These are phyloP conservation scores for Talaromyces trachyspermus DNA, from an alignment of 495 filamentous ascomycete species.

Conservation along the genomic window DNA sequence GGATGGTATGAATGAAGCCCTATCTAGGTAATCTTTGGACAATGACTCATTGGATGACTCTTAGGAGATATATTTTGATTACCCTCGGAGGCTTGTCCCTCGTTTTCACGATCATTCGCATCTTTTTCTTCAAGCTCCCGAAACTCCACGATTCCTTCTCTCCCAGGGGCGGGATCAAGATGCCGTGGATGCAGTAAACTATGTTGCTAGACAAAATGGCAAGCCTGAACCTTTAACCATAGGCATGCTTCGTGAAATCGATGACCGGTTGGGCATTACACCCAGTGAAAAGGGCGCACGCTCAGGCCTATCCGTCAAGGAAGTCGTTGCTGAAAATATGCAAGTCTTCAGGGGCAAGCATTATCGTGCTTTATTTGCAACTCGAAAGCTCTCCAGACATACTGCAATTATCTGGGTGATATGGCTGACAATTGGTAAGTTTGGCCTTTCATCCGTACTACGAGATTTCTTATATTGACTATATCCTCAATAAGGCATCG, in stretches of 20 bases:
- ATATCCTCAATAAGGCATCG: conserved; percentile 27
- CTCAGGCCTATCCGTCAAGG: conserved; percentile 13
- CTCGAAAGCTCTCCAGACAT: conserved; percentile 15
- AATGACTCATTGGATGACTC: background rate
- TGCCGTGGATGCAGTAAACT: conserved; percentile 24
- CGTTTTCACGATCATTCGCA: conserved; percentile 22
- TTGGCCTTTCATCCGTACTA: too few relatives aligned
- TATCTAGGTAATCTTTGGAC: background rate
- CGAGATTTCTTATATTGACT: background rate
- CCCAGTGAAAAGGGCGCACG: background rate
- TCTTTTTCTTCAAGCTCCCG: conserved; percentile 27
- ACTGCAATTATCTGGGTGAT: conserved; percentile 21
- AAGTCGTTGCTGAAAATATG: conserved; percentile 24
- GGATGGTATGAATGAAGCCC: conserved; percentile 20
- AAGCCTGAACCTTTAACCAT: conserved; percentile 24
- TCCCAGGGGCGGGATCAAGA: conserved; percentile 25
- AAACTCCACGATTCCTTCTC: conserved; percentile 26
- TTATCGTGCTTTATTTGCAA: conserved; percentile 22
- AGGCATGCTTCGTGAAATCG: conserved; percentile 24
- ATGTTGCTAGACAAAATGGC: conserved; percentile 22
- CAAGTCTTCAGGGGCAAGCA: conserved; percentile 21
- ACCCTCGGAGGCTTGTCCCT: conserved; percentile 22
- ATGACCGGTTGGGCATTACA: conserved; percentile 12
- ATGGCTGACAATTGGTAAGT: conserved; percentile 28
- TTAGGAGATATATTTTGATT: conserved; percentile 27